Evolutionary conservation across 225 moss, liverwort and hornwort species (phyloP).

Genomic region (Neckera pumila): DNA sequence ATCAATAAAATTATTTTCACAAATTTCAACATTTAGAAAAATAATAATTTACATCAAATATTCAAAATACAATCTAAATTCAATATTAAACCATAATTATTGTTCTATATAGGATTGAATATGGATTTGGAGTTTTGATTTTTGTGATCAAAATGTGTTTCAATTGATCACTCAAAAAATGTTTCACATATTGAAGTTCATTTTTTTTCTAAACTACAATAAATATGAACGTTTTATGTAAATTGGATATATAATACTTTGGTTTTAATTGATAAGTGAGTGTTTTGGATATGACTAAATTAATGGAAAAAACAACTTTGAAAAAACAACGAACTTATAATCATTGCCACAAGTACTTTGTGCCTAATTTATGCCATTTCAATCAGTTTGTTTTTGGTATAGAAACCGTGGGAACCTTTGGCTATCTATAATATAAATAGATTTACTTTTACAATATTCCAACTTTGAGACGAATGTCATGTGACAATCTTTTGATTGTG

Average conservation of each 20-base stretch:
- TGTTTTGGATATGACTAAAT: background rate
- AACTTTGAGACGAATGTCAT: background rate
- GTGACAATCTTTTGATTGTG: background rate
- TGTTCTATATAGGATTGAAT: too few species aligned
- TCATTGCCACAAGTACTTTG: background rate
- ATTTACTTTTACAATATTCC: too few species aligned
- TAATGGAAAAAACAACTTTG: background rate
- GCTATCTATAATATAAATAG: background rate
- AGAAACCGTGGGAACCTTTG: rapidly evolving
- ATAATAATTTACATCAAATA: background rate
- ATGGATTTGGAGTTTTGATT: background rate
- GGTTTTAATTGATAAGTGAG: background rate
- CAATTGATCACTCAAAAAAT: rapidly evolving
- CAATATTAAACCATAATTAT: background rate
- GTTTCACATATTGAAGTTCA: rapidly evolving
- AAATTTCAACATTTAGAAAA: background rate
- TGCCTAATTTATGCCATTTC: background rate
- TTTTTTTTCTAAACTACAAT: background rate
- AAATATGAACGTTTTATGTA: background rate
- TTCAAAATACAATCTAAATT: background rate
- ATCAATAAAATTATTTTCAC: background rate
- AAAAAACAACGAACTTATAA: background rate
- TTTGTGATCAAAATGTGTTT: background rate
- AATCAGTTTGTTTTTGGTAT: background rate
- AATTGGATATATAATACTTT: too few species aligned